Percentiles rank a stretch among this genome's conserved stretches.
Evolutionary conservation across 2,329 filamentous ascomycete genomes (phyloP).

Genomic region (Keithomyces neogunnii): DNA sequence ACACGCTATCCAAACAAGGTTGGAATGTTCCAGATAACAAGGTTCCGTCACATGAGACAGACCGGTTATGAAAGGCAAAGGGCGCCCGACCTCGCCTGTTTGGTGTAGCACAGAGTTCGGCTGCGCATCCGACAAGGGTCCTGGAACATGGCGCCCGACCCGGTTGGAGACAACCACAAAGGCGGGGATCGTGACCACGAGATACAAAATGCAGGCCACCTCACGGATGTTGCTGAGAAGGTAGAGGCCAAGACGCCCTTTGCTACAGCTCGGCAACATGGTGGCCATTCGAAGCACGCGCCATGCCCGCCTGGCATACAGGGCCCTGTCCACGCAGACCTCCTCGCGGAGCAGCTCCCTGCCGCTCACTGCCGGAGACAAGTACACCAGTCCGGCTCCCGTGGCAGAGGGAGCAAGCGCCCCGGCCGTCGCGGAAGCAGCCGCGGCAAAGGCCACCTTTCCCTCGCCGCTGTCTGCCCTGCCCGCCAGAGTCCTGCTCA

Average conservation of each 20-base stretch:
- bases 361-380: neutral
- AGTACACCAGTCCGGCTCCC: neutral
- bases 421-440: neutral
- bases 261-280: neutral
- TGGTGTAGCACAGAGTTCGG: neutral
- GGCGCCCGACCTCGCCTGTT: neutral
- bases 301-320: neutral
- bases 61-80: too few relatives aligned
- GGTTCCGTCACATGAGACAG: too few relatives aligned
- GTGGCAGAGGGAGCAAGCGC: neutral
- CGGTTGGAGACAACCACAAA: neutral
- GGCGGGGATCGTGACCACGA: neutral
- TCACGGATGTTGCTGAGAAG: neutral
- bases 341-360: neutral
- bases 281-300: neutral
- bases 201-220: neutral
- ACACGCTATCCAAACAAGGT: too few relatives aligned
- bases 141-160: neutral
- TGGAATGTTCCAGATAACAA: too few relatives aligned
- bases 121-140: neutral
- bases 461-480: constrained; percentile 18
- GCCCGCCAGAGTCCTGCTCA: constrained; percentile 25
- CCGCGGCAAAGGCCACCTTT: too few relatives aligned
- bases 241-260: neutral
- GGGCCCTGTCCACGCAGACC: neutral